A percentile compares a stretch with the other conserved stretches of the same genome.
phyloP scores from a whole-genome alignment of 2,329 filamentous ascomycete genomes.

The Fusarium torulosum region DNA sequence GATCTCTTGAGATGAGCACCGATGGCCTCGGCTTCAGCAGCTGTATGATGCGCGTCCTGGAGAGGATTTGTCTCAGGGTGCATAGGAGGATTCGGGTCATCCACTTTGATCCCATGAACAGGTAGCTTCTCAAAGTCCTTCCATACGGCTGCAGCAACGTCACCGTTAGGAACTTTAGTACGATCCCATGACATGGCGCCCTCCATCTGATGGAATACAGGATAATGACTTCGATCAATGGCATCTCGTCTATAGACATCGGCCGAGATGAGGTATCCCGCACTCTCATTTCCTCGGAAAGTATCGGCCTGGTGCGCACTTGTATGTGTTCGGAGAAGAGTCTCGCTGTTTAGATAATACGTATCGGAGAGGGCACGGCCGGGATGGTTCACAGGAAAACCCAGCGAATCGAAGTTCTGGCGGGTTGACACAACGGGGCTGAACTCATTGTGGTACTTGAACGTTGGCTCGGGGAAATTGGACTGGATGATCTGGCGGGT shows the following conservation, averaged over 20 bases:
- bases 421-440: constrained; percentile 85
- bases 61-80: constrained; percentile 86
- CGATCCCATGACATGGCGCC: constrained; percentile 92
- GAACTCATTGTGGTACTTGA: constrained; percentile 81
- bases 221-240: constrained; percentile 94
- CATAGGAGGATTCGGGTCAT: constrained; percentile 84
- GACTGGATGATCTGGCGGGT: constrained; percentile 94
- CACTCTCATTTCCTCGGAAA: constrained; percentile 77
- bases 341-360: constrained; percentile 90
- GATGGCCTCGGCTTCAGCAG: constrained; percentile 84
- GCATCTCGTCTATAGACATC: constrained; percentile 97
- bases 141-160: constrained; percentile 75
- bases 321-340: constrained; percentile 91
- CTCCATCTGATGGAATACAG: constrained; percentile 99
- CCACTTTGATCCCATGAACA: constrained; percentile 79
- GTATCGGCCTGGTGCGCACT: constrained; percentile 91
- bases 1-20: constrained; percentile 88
- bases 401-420: constrained; percentile 97
- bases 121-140: constrained; percentile 79
- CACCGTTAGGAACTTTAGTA: constrained; percentile 65
- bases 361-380: constrained; percentile 91
- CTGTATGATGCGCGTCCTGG: constrained; percentile 77
- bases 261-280: constrained; percentile 90
- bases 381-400: constrained; percentile 88
- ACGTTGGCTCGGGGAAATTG: constrained; percentile 80